A percentile compares a stretch with the other conserved stretches of the same genome.
Evolutionary conservation across 257 asterid genomes (phyloP).

Genomic region (Fraxinus pennsylvanica): DNA sequence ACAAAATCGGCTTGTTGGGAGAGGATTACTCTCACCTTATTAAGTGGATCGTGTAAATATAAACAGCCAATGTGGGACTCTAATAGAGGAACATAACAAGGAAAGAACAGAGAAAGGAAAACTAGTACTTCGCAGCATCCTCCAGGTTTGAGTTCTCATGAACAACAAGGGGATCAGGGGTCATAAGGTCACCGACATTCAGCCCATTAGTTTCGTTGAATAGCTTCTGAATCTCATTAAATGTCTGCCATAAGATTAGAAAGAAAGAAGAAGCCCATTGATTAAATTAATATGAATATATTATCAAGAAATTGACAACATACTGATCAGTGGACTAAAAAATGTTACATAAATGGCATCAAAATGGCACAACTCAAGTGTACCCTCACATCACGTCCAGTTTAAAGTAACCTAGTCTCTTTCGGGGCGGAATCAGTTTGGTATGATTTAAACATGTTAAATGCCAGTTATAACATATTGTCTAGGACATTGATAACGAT

Average conservation of each 20-base stretch:
- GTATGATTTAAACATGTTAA: neutral
- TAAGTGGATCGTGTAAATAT: no score
- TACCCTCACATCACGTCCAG: neutral
- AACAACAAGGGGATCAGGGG: constrained; percentile 70
- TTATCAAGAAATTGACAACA: constrained; percentile 16
- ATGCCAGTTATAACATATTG: neutral
- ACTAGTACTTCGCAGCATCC: constrained; percentile 82
- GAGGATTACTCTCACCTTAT: no score
- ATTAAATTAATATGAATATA: neutral
- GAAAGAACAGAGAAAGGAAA: neutral
- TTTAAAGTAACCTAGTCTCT: neutral
- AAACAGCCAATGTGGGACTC: no score
- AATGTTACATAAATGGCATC: constrained; percentile 4
- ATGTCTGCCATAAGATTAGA: constrained; percentile 47
- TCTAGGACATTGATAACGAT: neutral
- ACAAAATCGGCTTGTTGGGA: no score
- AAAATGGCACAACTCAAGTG: neutral
- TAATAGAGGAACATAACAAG: neutral
- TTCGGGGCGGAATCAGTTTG: neutral
- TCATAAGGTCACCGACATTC: constrained; percentile 91
- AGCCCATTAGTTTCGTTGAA: constrained; percentile 77
- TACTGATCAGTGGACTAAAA: neutral
- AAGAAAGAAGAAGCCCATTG: neutral
- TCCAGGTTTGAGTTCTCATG: constrained; percentile 76
- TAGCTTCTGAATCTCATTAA: constrained; percentile 80